phyloP scores from a whole-genome alignment of 192 early-diverging fungal genomes.

The Umbelopsis vinacea region DNA sequence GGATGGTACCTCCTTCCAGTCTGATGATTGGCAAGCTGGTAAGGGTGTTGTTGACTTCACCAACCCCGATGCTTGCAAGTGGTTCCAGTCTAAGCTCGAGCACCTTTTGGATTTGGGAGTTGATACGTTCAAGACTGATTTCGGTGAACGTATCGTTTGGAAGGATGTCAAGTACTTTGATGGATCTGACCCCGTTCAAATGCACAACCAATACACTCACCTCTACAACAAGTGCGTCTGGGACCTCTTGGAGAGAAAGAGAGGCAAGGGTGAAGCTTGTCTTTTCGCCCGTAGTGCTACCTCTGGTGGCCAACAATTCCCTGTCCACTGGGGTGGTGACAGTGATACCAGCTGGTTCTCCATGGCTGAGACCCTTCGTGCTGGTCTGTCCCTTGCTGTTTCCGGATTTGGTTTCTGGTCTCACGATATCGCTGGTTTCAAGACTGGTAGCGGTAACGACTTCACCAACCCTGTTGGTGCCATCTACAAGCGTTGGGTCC shows the following conservation, averaged over 20 bases:
- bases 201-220: constrained; percentile 28
- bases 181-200: constrained; percentile 21
- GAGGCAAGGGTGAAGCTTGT: constrained; percentile 20
- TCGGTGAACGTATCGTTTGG: constrained; percentile 27
- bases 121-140: constrained; percentile 30
- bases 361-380: constrained; percentile 24
- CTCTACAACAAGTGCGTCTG: constrained; percentile 22
- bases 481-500: constrained; percentile 23
- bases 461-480: constrained; percentile 15
- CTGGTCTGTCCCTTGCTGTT: constrained; percentile 14
- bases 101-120: constrained; percentile 26
- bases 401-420: constrained; percentile 26
- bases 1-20: constrained; percentile 20
- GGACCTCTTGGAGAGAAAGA: constrained; percentile 7
- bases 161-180: constrained; percentile 21
- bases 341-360: constrained; percentile 13
- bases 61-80: constrained; percentile 27
- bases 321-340: constrained; percentile 30
- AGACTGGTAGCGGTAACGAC: constrained; percentile 15
- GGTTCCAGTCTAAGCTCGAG: constrained; percentile 25
- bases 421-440: constrained; percentile 24
- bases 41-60: constrained; percentile 28
- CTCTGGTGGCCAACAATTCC: constrained; percentile 27
- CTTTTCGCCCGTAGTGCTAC: constrained; percentile 26
- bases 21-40: constrained; percentile 27